phyloP scores from a whole-genome alignment of 345 rosid species.

The Euphorbia tirucalli region DNA sequence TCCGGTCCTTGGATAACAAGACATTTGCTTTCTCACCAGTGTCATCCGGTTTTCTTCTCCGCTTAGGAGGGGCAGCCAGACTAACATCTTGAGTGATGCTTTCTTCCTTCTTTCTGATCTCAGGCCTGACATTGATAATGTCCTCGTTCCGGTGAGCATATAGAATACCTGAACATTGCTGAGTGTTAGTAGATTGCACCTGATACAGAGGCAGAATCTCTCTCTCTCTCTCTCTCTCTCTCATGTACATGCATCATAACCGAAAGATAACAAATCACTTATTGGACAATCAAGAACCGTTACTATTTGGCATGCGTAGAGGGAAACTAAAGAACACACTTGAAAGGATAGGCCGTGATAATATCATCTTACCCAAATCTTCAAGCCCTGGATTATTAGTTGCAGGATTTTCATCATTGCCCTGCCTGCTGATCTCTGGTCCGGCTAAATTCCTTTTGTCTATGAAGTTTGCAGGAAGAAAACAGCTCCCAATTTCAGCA shows the following conservation, averaged over 20 bases:
- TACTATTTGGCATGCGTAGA: not conserved
- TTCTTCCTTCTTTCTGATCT: slow-evolving; percentile 10
- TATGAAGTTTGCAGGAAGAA: slow-evolving; percentile 19
- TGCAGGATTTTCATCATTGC: slow-evolving; percentile 18
- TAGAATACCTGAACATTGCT: slow-evolving; percentile 49
- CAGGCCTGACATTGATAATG: slow-evolving; percentile 52
- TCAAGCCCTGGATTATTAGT: slow-evolving; percentile 39
- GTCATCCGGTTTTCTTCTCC: slow-evolving; percentile 20
- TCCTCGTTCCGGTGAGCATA: slow-evolving; percentile 84
- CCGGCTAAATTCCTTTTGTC: slow-evolving; percentile 15
- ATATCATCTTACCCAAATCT: slow-evolving; percentile 58
- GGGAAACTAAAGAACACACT: too few species aligned
- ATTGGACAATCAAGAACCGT: not conserved
- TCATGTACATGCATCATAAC: not conserved
- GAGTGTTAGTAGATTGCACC: not conserved
- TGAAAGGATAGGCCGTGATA: not conserved
- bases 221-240: not conserved
- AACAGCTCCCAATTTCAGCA: slow-evolving; percentile 22
- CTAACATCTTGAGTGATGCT: slow-evolving; percentile 20
- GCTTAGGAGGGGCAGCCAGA: slow-evolving; percentile 10
- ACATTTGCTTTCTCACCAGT: slow-evolving; percentile 23
- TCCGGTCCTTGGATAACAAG: slow-evolving; percentile 33
- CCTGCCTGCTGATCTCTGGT: slow-evolving; percentile 12
- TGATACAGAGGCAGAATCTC: too few species aligned
- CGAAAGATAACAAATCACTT: not conserved